phyloP scores from a whole-genome alignment of 371 early-diverging fungal species.

The Dichotomocladium elegans region DNA sequence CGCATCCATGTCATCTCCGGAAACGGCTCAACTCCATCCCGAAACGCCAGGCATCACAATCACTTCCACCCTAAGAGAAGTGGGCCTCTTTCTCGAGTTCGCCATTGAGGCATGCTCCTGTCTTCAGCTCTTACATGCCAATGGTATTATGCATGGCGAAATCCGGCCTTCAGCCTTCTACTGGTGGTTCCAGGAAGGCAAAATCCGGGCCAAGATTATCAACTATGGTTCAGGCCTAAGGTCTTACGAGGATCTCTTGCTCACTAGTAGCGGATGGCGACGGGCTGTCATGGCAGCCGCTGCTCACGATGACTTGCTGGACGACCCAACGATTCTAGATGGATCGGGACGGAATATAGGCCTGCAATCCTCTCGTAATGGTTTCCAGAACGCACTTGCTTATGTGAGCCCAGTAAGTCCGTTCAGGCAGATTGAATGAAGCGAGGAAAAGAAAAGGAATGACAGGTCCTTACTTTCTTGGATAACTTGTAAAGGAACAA shows the following conservation, averaged over 20 bases:
- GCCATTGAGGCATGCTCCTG: conserved; percentile 36
- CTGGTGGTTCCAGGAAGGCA: conserved; percentile 6
- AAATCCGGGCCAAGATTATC: conserved; percentile 24
- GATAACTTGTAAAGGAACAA: conserved; percentile 32
- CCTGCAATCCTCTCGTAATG: conserved; percentile 7
- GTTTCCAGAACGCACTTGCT: conserved; percentile 27
- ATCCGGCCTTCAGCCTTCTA: conserved; percentile 32
- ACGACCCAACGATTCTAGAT: conserved; percentile 3
- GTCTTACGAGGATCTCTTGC: conserved; percentile 34
- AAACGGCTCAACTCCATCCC: background rate
- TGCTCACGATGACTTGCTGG: conserved; percentile 1
- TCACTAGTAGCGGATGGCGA: conserved; percentile 36
- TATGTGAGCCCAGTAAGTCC: conserved; percentile 34
- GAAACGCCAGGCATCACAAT: background rate
- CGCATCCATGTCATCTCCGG: background rate
- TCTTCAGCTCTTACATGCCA: conserved; percentile 39
- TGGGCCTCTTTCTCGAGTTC: conserved; percentile 26
- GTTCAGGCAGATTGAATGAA: background rate
- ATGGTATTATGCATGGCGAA: conserved; percentile 39
- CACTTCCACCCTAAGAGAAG: conserved; percentile 6
- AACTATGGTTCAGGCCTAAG: conserved; percentile 34
- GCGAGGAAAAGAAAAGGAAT: no score
- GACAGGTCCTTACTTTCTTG: background rate
- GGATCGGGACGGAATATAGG: background rate
- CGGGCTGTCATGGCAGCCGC: conserved; percentile 15